phyloP scores from a whole-genome alignment of 2,329 filamentous ascomycete species.

The Pseudopyricularia cyperi region DNA sequence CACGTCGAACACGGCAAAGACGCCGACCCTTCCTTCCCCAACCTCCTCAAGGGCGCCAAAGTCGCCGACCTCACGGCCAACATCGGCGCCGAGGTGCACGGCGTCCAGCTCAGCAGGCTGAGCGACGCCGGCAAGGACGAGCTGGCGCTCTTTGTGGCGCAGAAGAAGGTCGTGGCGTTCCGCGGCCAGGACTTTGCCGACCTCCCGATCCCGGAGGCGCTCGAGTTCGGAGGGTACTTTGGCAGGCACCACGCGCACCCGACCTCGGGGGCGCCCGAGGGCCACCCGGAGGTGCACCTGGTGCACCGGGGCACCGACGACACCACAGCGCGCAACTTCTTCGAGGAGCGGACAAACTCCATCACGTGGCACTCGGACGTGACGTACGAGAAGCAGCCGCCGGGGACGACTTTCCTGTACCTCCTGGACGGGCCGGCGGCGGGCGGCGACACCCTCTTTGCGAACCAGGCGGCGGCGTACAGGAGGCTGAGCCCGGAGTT shows the following conservation, averaged over 20 bases:
- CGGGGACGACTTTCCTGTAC: conserved; percentile 81
- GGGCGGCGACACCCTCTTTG: conserved; percentile 78
- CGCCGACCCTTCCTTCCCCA: conserved; percentile 48
- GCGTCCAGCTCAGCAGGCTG: conserved; percentile 52
- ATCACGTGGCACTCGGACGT: conserved; percentile 87
- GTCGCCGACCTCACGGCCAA: conserved; percentile 48
- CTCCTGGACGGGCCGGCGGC: conserved; percentile 65
- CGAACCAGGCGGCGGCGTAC: conserved; percentile 68
- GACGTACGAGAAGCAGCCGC: conserved; percentile 77
- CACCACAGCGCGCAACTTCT: conserved; percentile 37
- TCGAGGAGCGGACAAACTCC: conserved; percentile 58
- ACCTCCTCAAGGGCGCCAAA: conserved; percentile 38
- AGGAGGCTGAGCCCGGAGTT: conserved; percentile 67
- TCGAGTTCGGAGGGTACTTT: conserved; percentile 49
- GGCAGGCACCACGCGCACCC: conserved; percentile 57
- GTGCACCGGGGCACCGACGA: conserved; percentile 60
- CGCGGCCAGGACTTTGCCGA: conserved; percentile 54
- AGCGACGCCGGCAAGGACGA: conserved; percentile 52
- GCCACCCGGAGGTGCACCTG: conserved; percentile 56
- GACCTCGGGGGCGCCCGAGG: conserved; percentile 55
- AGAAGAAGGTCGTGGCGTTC: conserved; percentile 59
- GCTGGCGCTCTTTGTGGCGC: conserved; percentile 54
- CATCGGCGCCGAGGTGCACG: conserved; percentile 54
- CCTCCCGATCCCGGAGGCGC: conserved; percentile 48
- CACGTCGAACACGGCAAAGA: conserved; percentile 57